Base-by-base conservation (phyloP, 805 yeast genomes). In the Kregervanrija pseudodelftensis region DNA sequence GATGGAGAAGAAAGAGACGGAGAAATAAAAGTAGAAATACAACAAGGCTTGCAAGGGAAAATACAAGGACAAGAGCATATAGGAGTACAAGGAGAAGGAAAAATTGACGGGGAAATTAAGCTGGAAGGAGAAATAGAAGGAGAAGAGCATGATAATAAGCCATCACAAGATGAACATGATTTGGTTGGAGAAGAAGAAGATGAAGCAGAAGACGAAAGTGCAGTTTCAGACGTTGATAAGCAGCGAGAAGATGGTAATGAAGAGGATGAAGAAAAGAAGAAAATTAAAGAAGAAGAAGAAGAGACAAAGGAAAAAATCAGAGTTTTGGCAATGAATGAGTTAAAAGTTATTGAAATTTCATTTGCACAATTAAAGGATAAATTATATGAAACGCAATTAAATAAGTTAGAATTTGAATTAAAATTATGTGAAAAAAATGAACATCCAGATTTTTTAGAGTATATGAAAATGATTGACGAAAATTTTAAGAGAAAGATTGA, bases 341-440 rank as follows among this genome's bases (percentile, higher is more conserved):
- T 93, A 42, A 82, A 89, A 2, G 77, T 76, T 17, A 88, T 93
- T 46, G 99, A 93, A 60, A 70, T 82, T 36, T 84, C 83, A 44
- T 93, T 90, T 70, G 97, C 98, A 7, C 72, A 76, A 49, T 70
- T 91, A 45, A 77, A 96, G 50, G 97, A 93, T 61, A 75, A 76
- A 55, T 68, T 93, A 41, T 91, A 85, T 63, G 89, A 84, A 48
- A 95, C 89, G 59, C 90, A 87, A 60, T 67, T 90, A 57, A 70
- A 75, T 33, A 76, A 85, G 49, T 72, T 85, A 51, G 86, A 87
- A 53, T 82, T 84, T 38, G 99, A 93, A 61, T 68, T 91, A 49
- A 83, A 83, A 55, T 77, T 91, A 74, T 90, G 98, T 65, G 67
- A 82, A 32, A 83, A 82, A 50, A 96, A 96, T 11, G 77, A 88